Conservation (phyloP, 257 asterid genomes). For the Lycium ferocissimum region DNA sequence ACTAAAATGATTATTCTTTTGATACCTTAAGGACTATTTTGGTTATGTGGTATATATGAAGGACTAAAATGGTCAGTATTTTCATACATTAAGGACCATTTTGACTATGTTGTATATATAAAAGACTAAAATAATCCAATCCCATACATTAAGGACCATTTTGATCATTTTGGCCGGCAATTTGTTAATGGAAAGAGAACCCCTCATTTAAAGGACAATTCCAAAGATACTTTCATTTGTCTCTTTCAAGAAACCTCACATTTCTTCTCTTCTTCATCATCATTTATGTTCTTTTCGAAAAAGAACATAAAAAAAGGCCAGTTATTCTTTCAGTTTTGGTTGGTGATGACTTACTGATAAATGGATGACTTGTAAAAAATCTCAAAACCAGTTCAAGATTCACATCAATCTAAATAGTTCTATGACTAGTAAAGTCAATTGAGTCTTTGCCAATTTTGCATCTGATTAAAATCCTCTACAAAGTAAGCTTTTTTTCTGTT, state of each 20-base stretch:
- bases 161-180: no score
- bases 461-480: no score
- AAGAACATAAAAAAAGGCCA: background rate
- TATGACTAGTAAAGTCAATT: background rate
- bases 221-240: slow-evolving; percentile 9
- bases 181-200: no score
- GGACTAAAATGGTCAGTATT: no score
- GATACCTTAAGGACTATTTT: no score
- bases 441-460: background rate
- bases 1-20: no score
- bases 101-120: no score
- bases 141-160: no score
- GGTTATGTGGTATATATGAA: no score
- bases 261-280: slow-evolving; percentile 10
- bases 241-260: slow-evolving; percentile 23
- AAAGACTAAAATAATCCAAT: no score
- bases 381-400: background rate
- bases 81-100: no score
- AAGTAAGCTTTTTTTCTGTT: background rate
- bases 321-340: slow-evolving; percentile 16
- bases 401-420: background rate
- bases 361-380: background rate
- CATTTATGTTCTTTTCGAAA: background rate
- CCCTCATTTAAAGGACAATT: background rate
- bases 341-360: background rate